A percentile compares a stretch with the other conserved stretches of the same genome.
Evolutionary conservation across 129 eudicot species (phyloP).

Genomic region (Rutidosis leptorrhynchoides): DNA sequence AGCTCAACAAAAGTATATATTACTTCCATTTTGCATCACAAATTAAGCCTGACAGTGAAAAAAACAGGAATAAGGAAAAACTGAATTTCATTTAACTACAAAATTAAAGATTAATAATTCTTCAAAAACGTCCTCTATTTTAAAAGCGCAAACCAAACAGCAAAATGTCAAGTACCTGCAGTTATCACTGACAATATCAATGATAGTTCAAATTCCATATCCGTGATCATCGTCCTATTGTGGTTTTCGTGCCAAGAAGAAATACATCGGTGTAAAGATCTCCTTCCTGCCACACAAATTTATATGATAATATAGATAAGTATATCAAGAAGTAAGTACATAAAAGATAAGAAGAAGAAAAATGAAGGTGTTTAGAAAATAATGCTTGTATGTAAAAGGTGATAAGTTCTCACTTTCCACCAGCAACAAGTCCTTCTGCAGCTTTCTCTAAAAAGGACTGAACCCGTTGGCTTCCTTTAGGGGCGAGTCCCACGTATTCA

Average conservation of each 20-base stretch:
- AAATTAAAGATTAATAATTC: conserved; percentile 12
- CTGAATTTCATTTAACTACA: not conserved
- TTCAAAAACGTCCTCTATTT: conserved; percentile 4
- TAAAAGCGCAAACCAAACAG: conserved; percentile 12
- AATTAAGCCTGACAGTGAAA: too few species aligned
- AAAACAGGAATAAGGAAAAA: not conserved
- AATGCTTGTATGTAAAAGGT: not conserved
- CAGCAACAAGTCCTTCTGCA: conserved; percentile 95
- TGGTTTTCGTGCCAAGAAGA: conserved; percentile 88
- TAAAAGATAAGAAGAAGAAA: too few species aligned
- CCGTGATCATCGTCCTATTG: conserved; percentile 2
- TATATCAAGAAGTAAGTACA: not conserved
- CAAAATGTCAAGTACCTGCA: not conserved
- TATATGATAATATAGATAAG: not conserved
- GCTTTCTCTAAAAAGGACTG: conserved; percentile 89
- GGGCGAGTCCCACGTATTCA: conserved; percentile 79
- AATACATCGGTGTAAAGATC: conserved; percentile 95
- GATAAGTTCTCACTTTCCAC: conserved; percentile 72
- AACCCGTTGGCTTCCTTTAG: conserved; percentile 93
- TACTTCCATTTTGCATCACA: not conserved
- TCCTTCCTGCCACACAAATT: conserved; percentile 65
- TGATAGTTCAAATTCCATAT: conserved; percentile 9
- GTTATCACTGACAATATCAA: not conserved
- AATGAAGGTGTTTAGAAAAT: not conserved
- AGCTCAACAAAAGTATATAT: not conserved